phyloP scores from a whole-genome alignment of 1,139 yeast species.

The Pichia norvegensis region DNA sequence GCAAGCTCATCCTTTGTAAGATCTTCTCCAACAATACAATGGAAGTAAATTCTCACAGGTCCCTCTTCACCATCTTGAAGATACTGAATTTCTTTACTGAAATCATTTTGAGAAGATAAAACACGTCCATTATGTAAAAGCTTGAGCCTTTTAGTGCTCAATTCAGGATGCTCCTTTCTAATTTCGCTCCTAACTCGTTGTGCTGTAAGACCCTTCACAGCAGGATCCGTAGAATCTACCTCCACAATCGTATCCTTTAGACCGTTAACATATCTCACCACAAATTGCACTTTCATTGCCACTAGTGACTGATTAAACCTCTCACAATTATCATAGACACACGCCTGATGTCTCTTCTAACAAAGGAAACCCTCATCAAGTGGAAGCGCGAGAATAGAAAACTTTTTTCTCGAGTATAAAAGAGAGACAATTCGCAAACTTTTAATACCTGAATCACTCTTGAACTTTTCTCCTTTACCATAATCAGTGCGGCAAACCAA shows the following conservation, averaged over 20 bases:
- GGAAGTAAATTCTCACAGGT: constrained; percentile 46
- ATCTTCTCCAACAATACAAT: constrained; percentile 74
- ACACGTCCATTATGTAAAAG: constrained; percentile 72
- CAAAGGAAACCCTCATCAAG: neutral
- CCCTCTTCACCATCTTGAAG: constrained; percentile 8
- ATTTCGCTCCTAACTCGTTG: constrained; percentile 39
- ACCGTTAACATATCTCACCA: constrained; percentile 46
- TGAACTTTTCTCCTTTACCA: constrained; percentile 2
- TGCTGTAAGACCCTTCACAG: constrained; percentile 32
- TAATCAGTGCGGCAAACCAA: constrained; percentile 58
- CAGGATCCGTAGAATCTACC: constrained; percentile 18
- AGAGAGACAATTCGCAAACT: neutral
- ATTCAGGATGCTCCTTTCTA: constrained; percentile 30
- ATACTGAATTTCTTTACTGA: constrained; percentile 40
- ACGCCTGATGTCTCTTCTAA: too few species aligned
- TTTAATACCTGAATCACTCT: neutral
- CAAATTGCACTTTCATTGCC: constrained; percentile 27
- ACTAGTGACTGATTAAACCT: too few species aligned
- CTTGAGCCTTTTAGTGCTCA: constrained; percentile 48
- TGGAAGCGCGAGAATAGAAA: neutral
- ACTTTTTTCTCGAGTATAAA: neutral
- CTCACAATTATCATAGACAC: too few species aligned
- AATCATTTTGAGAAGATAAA: constrained; percentile 50
- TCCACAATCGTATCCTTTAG: constrained; percentile 36
- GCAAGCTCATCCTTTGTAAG: constrained; percentile 51